Evolutionary conservation across 192 early-diverging fungal species (phyloP), one percentile per base, ranked within the genome.

Genomic region (Ambispora gerdemannii): DNA sequence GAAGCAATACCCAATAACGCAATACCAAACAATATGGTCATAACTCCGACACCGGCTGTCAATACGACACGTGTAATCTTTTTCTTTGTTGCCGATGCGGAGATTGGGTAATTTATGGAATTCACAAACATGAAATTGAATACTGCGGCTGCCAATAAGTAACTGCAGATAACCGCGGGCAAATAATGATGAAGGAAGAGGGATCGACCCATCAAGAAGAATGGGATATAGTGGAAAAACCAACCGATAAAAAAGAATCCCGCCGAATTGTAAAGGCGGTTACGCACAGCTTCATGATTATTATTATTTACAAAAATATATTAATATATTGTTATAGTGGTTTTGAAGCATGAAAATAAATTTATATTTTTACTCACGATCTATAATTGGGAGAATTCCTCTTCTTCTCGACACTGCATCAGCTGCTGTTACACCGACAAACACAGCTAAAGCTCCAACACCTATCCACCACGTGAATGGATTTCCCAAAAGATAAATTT

Each of bases 121-220:
- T 88, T 81, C 15, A 81, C 71, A 78, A 80, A 86, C 77, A 95
- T 81, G 74, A 91, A 92, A 61, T 95, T 91, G 70, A 91, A 75
- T 32, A 93, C 80, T 31, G 82, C 86, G n/a, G 88, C 90, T 13
- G 88, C 74, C 3, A 90, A 62, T 77, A 98, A 78, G 68, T 89
- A 88, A 32, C 88, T 88, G 80, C 93, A 90, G 66, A 95, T 89
- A 36, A 89, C 86, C 3, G 90, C 87, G 1, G 94, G 95, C 58
- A 97, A 78, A 76, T 98, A 98, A 80, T 98, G 96, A 81, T 98
- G 96, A 68, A 98, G 75, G 77, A 96, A 98, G 4, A 95, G 83
- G 59, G 90, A 87, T 38, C 96, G 88, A 24, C 93, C 94, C 91
- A 94, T 93, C 50, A 94, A 67, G 75, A 92, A 95, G 83, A 96